phyloP scores from a whole-genome alignment of 495 filamentous ascomycete genomes.

The Penicillium paxilli region DNA sequence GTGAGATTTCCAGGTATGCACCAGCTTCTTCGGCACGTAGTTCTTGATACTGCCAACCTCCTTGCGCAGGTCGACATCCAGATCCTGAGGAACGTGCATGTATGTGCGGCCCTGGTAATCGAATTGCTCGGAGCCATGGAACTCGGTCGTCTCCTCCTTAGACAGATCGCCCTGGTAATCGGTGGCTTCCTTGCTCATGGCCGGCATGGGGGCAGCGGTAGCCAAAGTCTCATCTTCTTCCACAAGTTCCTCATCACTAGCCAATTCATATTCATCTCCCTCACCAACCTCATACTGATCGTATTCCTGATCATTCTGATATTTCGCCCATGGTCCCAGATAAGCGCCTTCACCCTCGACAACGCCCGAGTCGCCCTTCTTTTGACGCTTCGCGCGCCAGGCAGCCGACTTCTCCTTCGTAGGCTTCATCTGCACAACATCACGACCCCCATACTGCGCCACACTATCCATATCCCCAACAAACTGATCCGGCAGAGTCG shows the following conservation, averaged over 20 bases:
- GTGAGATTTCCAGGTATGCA: constrained; percentile 88
- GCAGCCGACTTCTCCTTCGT: constrained; percentile 68
- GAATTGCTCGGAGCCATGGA: constrained; percentile 77
- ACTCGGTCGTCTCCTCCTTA: constrained; percentile 76
- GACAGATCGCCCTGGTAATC: constrained; percentile 57
- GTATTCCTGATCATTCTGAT: constrained; percentile 60
- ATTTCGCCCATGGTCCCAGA: constrained; percentile 91
- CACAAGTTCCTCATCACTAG: constrained; percentile 79
- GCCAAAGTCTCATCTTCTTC: constrained; percentile 51
- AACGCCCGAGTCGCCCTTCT: constrained; percentile 77
- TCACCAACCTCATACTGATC: constrained; percentile 58
- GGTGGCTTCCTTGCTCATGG: constrained; percentile 58
- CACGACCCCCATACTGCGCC: constrained; percentile 50
- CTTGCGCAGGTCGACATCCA: constrained; percentile 85
- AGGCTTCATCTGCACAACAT: constrained; percentile 59
- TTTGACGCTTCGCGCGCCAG: constrained; percentile 70
- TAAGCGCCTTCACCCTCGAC: constrained; percentile 86
- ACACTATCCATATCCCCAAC: constrained; percentile 55
- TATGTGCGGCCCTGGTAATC: constrained; percentile 89
- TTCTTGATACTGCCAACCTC: constrained; percentile 78
- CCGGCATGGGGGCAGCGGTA: constrained; percentile 47
- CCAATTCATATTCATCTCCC: constrained; percentile 58
- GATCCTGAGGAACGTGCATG: constrained; percentile 88
- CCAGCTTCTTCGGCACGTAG: constrained; percentile 88
- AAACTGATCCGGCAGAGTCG: constrained; percentile 48